Evolutionary conservation across 352 stramenopile species (phyloP), one percentile per base, ranked within the genome.

Genomic region (Globisporangium iwayamae): DNA sequence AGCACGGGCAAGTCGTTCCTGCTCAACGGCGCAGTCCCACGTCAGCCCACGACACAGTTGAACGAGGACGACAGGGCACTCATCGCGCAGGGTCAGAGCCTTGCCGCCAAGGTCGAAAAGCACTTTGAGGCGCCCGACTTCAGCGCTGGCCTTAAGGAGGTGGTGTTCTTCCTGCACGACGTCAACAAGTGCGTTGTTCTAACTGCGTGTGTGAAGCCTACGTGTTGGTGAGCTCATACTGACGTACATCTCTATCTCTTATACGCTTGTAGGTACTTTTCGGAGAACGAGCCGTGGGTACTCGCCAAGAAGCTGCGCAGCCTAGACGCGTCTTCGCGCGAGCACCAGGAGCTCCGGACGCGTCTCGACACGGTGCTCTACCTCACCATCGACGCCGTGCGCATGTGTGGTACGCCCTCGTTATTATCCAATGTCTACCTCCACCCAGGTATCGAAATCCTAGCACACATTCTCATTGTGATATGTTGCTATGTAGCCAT

Each of bases 141-240:
- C 55, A 78, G 75, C 22, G 65, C 74, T 18, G 85, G 81, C 1
- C 72, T 91, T 22, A 80, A 90, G 72, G 79, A 89, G 56, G 80
- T 94, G 56, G 70, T 94, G 7, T 88, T 90, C 53, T 91, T 85
- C 60, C 76, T 94, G 8, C 79, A 93, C 57, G 84, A 94, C 62
- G 78, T 94, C 39, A 94, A 94, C 56, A 75, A 79, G 72, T 89
- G 65, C 16, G 69, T 39, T 58, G 2, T 1, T 54, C 22, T 25
- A 25, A 25, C 47, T 54, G 22, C 32, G 22, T 39, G 9, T 53
- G 14, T 30, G 14, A 56, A 25, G 14, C 4, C 32, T 9, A 32
- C 6, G 22, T 38, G 32, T 38, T 38, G 32, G 32, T 38, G 5
- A 38, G 22, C 32, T 38, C 32, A 38, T 38, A 38, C 32, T 38